Conservation (phyloP, 2,329 filamentous ascomycete species). For the Pleoardoris graminearum region DNA sequence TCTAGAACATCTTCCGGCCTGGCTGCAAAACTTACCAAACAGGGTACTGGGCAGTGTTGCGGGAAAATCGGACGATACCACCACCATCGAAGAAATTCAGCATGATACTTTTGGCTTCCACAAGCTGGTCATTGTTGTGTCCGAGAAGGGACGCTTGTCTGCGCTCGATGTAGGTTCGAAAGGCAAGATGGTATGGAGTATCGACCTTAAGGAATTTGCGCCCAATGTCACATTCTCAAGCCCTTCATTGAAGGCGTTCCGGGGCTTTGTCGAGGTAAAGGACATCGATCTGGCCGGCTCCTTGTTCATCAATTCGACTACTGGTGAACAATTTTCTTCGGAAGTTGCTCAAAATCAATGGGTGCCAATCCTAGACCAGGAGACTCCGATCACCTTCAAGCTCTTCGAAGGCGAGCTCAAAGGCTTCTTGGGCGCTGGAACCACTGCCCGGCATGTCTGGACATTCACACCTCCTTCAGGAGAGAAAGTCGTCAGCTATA, state of each 20-base stretch:
- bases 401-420: constrained; percentile 38
- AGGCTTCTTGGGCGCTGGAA: constrained; percentile 32
- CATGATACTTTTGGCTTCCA: constrained; percentile 85
- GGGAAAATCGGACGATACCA: constrained; percentile 63
- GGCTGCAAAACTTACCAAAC: constrained; percentile 69
- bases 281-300: constrained; percentile 27
- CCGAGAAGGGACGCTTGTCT: constrained; percentile 75
- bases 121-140: constrained; percentile 81
- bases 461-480: constrained; percentile 68
- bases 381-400: constrained; percentile 37
- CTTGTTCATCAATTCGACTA: constrained; percentile 40
- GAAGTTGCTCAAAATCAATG: constrained; percentile 18
- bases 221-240: constrained; percentile 65
- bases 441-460: constrained; percentile 59
- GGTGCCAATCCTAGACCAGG: constrained; percentile 19
- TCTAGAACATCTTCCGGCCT: constrained; percentile 74
- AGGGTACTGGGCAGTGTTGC: constrained; percentile 62
- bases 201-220: constrained; percentile 63
- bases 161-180: constrained; percentile 76
- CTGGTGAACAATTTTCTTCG: constrained; percentile 30
- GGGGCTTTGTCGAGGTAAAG: constrained; percentile 40
- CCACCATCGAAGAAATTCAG: constrained; percentile 56
- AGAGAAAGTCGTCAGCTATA: constrained; percentile 70
- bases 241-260: constrained; percentile 47
- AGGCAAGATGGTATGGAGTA: constrained; percentile 76